These are phyloP conservation scores for Neolentinus lepideus DNA, from an alignment of 1,284 basidiomycete species.

Conservation along the genomic window DNA sequence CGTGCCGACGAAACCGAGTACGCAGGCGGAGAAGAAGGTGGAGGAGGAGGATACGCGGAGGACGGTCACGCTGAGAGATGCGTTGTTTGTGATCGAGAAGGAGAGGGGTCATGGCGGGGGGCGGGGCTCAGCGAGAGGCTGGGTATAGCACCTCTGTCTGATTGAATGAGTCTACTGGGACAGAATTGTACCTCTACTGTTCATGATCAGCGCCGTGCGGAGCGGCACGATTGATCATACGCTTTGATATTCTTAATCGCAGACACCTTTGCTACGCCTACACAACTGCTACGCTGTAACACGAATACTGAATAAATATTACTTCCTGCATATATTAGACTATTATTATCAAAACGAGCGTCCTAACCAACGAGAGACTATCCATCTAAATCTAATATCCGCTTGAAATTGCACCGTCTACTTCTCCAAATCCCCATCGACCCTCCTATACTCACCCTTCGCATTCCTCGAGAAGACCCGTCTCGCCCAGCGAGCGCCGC, in stretches of 20 bases:
- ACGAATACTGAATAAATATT: no score
- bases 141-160: constrained; percentile 35
- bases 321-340: no score
- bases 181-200: background rate
- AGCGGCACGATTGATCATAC: no score
- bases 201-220: no score
- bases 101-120: constrained; percentile 77
- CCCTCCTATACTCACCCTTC: constrained; percentile 37
- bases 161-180: background rate
- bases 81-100: constrained; percentile 72
- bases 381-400: background rate
- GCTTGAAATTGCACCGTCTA: constrained; percentile 23
- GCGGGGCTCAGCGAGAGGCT: constrained; percentile 61
- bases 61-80: constrained; percentile 65
- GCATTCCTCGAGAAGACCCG: constrained; percentile 29
- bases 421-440: constrained; percentile 48
- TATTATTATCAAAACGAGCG: background rate
- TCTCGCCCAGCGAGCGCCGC: constrained; percentile 39
- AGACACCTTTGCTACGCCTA: no score
- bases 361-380: background rate
- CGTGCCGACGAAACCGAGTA: constrained; percentile 37
- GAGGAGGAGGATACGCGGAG: constrained; percentile 50
- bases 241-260: no score
- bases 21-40: constrained; percentile 22
- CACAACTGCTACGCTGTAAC: no score